These are phyloP conservation scores for Stephanodiscus triporus DNA, from an alignment of 108 stramenopile genomes.

Conservation along the genomic window DNA sequence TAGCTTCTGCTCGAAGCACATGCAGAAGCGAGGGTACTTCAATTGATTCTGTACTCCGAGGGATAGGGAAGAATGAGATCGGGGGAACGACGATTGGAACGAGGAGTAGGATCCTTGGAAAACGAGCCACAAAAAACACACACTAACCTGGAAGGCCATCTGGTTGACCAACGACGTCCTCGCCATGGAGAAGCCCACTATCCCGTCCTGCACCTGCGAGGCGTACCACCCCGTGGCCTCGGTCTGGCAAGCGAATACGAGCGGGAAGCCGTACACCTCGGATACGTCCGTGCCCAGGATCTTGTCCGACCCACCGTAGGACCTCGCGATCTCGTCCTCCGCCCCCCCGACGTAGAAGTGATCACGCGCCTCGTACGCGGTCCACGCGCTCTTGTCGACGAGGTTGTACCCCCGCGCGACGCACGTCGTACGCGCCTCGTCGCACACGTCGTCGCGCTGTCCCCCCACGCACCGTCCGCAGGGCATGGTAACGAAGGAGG, in stretches of 20 bases:
- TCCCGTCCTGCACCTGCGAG: constrained; percentile 54
- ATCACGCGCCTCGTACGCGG: constrained; percentile 54
- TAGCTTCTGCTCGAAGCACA: constrained; percentile 47
- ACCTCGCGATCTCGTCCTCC: constrained; percentile 16
- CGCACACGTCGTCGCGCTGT: constrained; percentile 28
- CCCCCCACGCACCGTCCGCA: constrained; percentile 46
- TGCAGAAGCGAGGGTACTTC: constrained; percentile 41
- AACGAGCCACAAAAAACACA: too few species aligned
- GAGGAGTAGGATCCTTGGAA: too few species aligned
- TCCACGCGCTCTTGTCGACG: constrained; percentile 44
- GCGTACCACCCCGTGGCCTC: constrained; percentile 50
- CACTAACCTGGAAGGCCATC: constrained; percentile 53
- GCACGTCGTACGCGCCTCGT: constrained; percentile 25
- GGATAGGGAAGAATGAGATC: too few species aligned
- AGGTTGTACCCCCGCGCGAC: constrained; percentile 23
- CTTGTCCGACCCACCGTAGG: constrained; percentile 13
- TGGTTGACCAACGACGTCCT: constrained; percentile 55
- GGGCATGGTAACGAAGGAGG: constrained; percentile 41
- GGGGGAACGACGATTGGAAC: too few species aligned
- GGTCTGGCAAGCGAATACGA: constrained; percentile 61
- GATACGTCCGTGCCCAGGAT: constrained; percentile 24
- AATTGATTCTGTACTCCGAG: too few species aligned
- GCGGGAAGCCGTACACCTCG: constrained; percentile 41
- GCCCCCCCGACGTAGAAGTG: constrained; percentile 48
- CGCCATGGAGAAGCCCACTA: constrained; percentile 46